Conservation (phyloP, 805 yeast genomes). For the Starmerella bombi region DNA sequence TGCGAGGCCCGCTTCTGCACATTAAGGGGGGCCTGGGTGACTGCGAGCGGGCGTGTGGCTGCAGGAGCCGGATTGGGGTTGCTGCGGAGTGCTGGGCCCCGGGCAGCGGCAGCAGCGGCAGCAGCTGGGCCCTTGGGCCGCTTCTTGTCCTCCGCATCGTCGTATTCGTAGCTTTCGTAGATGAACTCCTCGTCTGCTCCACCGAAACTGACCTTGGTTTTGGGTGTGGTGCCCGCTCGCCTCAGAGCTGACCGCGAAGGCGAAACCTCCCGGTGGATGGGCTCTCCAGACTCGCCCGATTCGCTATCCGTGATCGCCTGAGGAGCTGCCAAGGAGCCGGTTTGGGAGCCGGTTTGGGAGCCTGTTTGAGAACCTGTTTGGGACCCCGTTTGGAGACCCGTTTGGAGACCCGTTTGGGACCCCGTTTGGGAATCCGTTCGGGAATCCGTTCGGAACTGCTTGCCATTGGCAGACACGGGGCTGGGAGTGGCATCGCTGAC, state of each 20-base stretch:
- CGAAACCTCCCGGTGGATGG: conserved; percentile 21
- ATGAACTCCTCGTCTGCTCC: conserved; percentile 12
- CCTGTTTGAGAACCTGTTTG: not conserved
- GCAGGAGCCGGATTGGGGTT: not conserved
- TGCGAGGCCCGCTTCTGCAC: conserved; percentile 13
- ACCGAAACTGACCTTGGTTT: conserved; percentile 18
- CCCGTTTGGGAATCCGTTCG: not conserved
- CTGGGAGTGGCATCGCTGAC: conserved; percentile 9
- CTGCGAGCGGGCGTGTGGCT: not conserved
- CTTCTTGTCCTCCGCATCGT: conserved; percentile 8
- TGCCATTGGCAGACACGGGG: not conserved
- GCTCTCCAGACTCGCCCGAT: not conserved
- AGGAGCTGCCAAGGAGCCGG: not conserved
- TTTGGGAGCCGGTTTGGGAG: not conserved
- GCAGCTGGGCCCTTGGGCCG: conserved; percentile 1
- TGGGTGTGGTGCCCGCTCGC: conserved; percentile 8
- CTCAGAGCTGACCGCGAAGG: conserved; percentile 28
- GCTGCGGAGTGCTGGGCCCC: not conserved
- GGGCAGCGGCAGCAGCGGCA: conserved; percentile 12
- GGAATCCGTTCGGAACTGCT: too few species aligned
- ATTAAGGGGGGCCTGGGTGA: conserved; percentile 5
- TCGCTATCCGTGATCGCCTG: not conserved
- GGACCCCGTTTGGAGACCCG: not conserved
- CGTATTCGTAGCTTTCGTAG: conserved; percentile 20
- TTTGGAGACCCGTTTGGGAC: not conserved